Base-by-base conservation (phyloP, 179 eudicot genomes). In the Drosera spatulata region DNA sequence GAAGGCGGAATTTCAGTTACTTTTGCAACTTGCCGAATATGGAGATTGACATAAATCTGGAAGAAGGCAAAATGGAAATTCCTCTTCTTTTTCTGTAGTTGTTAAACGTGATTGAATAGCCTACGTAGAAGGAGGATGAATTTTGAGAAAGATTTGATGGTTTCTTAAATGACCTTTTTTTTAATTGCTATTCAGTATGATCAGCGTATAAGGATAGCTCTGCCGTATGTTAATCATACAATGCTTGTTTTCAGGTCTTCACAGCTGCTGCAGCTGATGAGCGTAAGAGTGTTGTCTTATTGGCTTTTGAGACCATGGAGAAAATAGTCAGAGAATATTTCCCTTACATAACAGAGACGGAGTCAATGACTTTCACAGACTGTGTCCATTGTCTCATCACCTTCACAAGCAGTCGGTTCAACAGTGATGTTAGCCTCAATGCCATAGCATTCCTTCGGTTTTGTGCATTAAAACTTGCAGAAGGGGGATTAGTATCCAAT, bases 221-320 rank as follows among this genome's bases (percentile, higher is more conserved):
- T 22, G 33, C 33, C 33, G 33, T 22, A 22, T 22, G 33, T 22
- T 22, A 22, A 22, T 22, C 33, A 54, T 41, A 22, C 6, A 56
- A 66, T 73, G 59, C 58, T 10, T 54, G 56, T 61, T 73, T 61
- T 56, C 82, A 93, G 99, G 88, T 87, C 69, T 90, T 93, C 60
- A 89, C 99, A 58, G 77, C 79, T 71, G 99, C 99, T 67, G 99
- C 97, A n/a, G 97, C 99, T 66, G 97, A 93, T 74, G 95, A 93
- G 72, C 81, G 87, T 69, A 93, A 90, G 82, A 90, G 84, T 66
- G 73, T 93, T 45, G 97, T 89, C 56, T 77, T 85, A 76, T 72
- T 93, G 80, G 97, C 99, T 59, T 93, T 93, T 66, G 84, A 93
- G 77, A 93, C 99, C 13, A 89, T 93, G 95, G 99, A 93, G 71